phyloP scores from a whole-genome alignment of 257 asterid genomes.

The Scutellaria galericulata region DNA sequence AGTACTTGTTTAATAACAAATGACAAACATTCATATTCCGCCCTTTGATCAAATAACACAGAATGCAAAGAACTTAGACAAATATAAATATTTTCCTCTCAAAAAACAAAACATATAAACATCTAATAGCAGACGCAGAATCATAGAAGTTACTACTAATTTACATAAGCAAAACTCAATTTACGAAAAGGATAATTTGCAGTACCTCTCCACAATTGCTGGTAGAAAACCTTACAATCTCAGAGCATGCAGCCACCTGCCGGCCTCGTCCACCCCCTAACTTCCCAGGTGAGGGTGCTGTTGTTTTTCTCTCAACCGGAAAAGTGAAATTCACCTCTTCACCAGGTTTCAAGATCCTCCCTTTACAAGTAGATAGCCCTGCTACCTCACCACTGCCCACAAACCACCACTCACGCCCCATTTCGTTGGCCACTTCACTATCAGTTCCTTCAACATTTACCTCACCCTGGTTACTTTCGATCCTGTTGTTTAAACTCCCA shows the following conservation, averaged over 20 bases:
- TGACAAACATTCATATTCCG: neutral
- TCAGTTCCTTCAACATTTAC: conserved; percentile 19
- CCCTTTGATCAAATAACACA: conserved; percentile 16
- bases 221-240: conserved; percentile 89
- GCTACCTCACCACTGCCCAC: conserved; percentile 73
- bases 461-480: conserved; percentile 40
- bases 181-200: neutral
- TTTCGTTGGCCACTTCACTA: conserved; percentile 40
- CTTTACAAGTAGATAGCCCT: conserved; percentile 91
- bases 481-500: conserved; percentile 27
- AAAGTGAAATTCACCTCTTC: conserved; percentile 73
- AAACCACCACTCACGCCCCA: conserved; percentile 87
- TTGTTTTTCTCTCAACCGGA: conserved; percentile 64
- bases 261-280: conserved; percentile 76
- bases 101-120: neutral
- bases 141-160: neutral
- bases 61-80: conserved; percentile 21
- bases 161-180: conserved; percentile 6
- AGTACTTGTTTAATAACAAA: neutral
- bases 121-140: neutral
- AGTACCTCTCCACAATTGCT: conserved; percentile 79
- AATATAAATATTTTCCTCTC: neutral
- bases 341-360: conserved; percentile 68
- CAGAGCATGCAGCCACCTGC: conserved; percentile 68
- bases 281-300: conserved; percentile 65